Base-by-base conservation (phyloP, 2,329 filamentous ascomycete genomes). In the Didymellaceae sp. region DNA sequence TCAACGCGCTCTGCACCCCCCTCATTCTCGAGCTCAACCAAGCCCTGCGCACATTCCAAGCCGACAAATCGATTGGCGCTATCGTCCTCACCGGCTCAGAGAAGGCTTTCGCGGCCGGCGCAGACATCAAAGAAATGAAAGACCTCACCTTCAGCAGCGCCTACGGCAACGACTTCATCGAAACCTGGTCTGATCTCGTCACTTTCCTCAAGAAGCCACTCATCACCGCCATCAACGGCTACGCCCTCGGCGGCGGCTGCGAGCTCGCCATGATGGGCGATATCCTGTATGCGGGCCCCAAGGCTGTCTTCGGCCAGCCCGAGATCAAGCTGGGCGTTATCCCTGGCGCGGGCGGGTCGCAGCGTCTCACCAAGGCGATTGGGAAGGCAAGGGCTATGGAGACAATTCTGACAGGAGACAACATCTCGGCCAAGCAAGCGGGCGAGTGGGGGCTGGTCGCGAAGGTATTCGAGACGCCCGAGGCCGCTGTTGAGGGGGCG, bases 51-150 rank as follows among this genome's bases (percentile, higher is more conserved):
- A 58, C 55, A 44, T 70, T 72, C 55, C 71, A 74, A 49, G 54
- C 65, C 35, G 60, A 66, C 47, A 55, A 57, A 7, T 57, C 60
- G 26, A 68, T 73, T 33, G 65, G 65, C 45, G 71, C 71, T 46
- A 67, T 74, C 30, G 71, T 99, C 52, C 80, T 99, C 51, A 97
- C 94, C 1, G 94, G 94, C 46, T 95, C 88, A 35, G 81, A 91
- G 60, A 91, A 88, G 75, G 92, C 93, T 32, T 99, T 74, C 46
- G 72, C 66, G 72, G 82, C 94, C 34, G 94, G 94, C 42, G 94
- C 94, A 54, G 94, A 99, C 75, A 99, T 99, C 80, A 97, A 97
- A 77, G 94, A 99, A 77, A 99, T 99, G 94, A 89, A 91, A 22
- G 87, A 91, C 54, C 85, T 97, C 30, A 92, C 87, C 46, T 99